Conservation (phyloP, 352 stramenopile species). For the Phytophthora melonis region DNA sequence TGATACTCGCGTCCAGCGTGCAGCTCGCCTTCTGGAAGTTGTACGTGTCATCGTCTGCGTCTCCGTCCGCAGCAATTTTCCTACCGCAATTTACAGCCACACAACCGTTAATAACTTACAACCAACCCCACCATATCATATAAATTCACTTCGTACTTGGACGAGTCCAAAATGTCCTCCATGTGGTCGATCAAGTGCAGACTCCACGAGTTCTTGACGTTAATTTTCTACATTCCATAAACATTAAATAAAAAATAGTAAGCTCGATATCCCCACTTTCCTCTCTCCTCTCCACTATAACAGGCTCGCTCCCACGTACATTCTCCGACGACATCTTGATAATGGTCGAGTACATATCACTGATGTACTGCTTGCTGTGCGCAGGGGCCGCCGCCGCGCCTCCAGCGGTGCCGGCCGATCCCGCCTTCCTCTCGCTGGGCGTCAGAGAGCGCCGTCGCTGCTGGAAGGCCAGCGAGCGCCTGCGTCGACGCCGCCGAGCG, state of each 20-base stretch:
- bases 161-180: conserved; percentile 91
- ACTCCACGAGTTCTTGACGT: conserved; percentile 97
- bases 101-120: no score
- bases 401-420: background rate
- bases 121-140: no score
- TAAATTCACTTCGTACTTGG: conserved; percentile 44
- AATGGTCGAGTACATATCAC: conserved; percentile 93
- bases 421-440: conserved; percentile 44
- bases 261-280: background rate
- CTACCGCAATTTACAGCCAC: conserved; percentile 10
- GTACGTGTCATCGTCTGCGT: conserved; percentile 68
- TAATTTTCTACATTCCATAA: conserved; percentile 93
- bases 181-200: conserved; percentile 98
- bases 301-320: conserved; percentile 41
- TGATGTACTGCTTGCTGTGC: conserved; percentile 83
- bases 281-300: background rate
- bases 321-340: conserved; percentile 95
- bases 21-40: conserved; percentile 99
- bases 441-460: conserved; percentile 78
- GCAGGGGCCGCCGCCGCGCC: conserved; percentile 17
- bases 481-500: conserved; percentile 59
- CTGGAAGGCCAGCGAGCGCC: conserved; percentile 77
- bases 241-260: conserved; percentile 1
- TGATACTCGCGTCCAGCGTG: conserved; percentile 98
- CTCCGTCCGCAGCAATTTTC: conserved; percentile 36